Conservation (phyloP, 768 basidiomycete genomes). For the Suillus lakei region DNA sequence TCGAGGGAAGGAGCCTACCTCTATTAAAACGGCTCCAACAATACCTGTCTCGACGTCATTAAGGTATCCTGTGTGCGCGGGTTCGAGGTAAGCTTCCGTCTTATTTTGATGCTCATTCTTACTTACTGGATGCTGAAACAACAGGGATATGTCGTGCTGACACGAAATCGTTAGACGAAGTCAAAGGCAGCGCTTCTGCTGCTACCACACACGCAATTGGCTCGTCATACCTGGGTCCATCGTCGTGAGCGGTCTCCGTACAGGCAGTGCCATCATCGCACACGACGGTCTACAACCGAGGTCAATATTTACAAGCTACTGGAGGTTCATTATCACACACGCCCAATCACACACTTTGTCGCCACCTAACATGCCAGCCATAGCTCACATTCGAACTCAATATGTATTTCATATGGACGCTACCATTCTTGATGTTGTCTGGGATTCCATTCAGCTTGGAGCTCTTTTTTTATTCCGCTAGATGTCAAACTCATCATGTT, state of each 20-base stretch:
- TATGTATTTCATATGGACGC: not conserved
- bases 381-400: not conserved
- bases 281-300: not conserved
- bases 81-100: not conserved
- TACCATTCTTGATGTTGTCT: not conserved
- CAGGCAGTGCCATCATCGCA: not conserved
- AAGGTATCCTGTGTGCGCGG: not conserved
- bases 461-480: not conserved
- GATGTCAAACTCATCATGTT: not conserved
- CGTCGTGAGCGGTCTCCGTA: not conserved
- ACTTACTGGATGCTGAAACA: not conserved
- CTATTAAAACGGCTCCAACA: not conserved
- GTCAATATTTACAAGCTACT: not conserved
- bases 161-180: not conserved
- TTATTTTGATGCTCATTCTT: not conserved
- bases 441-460: not conserved
- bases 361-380: not conserved
- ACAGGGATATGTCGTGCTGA: not conserved
- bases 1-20: not conserved
- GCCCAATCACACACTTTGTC: no score
- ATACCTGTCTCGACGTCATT: not conserved
- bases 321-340: not conserved
- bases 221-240: not conserved
- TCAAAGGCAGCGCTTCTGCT: not conserved
- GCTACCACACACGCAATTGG: not conserved